Conservation (phyloP, 257 asterid species). For the Rehmannia glutinosa region DNA sequence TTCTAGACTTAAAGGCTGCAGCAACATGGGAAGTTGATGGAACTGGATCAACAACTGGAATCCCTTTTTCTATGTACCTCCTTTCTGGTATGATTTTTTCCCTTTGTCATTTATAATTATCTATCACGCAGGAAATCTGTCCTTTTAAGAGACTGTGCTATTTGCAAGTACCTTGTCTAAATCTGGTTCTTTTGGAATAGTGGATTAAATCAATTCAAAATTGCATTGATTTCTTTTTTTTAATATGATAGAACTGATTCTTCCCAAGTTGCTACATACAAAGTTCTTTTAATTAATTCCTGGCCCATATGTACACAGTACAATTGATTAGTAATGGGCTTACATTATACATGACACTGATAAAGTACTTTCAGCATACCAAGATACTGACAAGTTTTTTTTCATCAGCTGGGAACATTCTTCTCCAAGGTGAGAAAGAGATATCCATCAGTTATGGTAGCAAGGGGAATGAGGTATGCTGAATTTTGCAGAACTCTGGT, state of each 20-base stretch:
- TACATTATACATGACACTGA: too few relatives aligned
- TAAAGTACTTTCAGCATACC: neutral
- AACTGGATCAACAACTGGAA: slow-evolving; percentile 63
- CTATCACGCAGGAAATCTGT: neutral
- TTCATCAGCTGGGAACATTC: slow-evolving; percentile 55
- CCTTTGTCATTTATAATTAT: neutral
- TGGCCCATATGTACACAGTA: too few relatives aligned
- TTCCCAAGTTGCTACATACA: neutral
- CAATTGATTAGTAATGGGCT: too few relatives aligned
- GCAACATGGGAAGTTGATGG: slow-evolving; percentile 95
- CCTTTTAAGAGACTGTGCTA: neutral
- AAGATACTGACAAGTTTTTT: slow-evolving; percentile 14
- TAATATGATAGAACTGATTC: neutral
- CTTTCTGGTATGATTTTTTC: slow-evolving; percentile 54
- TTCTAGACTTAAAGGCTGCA: slow-evolving; percentile 56
- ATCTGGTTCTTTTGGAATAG: neutral
- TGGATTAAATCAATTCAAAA: neutral
- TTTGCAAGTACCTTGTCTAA: neutral
- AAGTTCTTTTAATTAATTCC: neutral
- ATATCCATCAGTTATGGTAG: slow-evolving; percentile 86
- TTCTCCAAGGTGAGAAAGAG: slow-evolving; percentile 51
- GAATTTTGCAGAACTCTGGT: neutral
- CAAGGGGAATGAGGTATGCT: slow-evolving; percentile 95
- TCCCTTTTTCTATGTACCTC: slow-evolving; percentile 85
- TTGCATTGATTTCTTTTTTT: neutral